These are phyloP conservation scores for Saccharomycopsis selenospora DNA, from an alignment of 805 yeast genomes.

Conservation along the genomic window DNA sequence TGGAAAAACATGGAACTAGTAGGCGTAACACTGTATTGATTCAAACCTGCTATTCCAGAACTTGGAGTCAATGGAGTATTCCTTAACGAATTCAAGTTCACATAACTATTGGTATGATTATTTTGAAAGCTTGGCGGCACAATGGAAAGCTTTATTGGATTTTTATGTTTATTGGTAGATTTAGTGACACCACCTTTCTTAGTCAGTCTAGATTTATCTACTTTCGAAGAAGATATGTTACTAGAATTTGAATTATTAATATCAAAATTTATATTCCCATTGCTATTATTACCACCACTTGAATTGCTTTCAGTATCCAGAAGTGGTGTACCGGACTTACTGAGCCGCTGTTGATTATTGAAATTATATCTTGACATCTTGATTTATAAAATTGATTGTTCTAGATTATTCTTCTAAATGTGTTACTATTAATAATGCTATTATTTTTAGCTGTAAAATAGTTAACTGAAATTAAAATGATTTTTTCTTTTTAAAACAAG, in stretches of 20 bases:
- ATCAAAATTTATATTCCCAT: no score
- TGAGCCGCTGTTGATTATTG: neutral
- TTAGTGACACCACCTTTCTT: neutral
- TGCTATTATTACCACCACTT: no score
- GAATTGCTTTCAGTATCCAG: neutral
- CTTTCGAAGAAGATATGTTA: no score
- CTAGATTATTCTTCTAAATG: no score
- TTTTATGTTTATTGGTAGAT: constrained; percentile 8
- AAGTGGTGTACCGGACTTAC: neutral
- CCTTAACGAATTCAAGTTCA: constrained; percentile 12
- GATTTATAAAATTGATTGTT: no score
- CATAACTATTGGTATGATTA: constrained; percentile 11
- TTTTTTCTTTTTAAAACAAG: no score
- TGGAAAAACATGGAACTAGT: constrained; percentile 2
- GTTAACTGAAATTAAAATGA: no score
- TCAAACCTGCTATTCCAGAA: neutral
- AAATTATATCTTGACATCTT: neutral
- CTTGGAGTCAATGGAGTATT: constrained; percentile 20
- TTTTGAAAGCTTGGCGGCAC: constrained; percentile 4
- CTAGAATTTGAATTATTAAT: no score
- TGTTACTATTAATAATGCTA: no score
- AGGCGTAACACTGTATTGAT: neutral
- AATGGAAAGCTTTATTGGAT: constrained; percentile 14
- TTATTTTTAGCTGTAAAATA: no score
- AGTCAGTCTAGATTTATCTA: neutral